Base-by-base conservation (phyloP, 805 yeast genomes). In the Saccharomycopsis guyanensis region DNA sequence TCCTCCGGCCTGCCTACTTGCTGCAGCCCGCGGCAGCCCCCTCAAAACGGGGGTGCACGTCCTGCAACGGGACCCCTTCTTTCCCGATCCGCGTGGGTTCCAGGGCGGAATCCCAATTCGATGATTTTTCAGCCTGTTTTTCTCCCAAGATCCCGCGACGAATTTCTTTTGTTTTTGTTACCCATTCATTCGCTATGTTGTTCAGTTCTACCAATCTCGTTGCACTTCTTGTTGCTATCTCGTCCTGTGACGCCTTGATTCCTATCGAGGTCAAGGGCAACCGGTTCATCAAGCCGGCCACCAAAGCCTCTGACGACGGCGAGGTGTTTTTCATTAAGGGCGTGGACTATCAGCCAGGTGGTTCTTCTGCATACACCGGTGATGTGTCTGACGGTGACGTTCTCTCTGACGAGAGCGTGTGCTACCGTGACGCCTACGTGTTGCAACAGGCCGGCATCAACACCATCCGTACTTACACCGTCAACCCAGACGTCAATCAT, bases 331-430 rank as follows among this genome's bases (percentile, higher is more conserved):
- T 81, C 62, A 70, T 88, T 46, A 76, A 85, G 51, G 97, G 97
- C 52, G 77, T 89, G 35, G 97, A 87, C 64, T 89, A 89, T 64
- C 95, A 86, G 65, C 94, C 91, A 0, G 96, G 97, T 53, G 97
- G 96, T 1, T 81, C 96, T 0, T 84, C 95, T 0, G 70, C 65
- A 13, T 68, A 61, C 43, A 54, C 63, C 1, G 62, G 60, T 6
- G 63, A 55, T 27, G 66, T 50, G 38, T 53, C 50, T 39, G 59
- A 42, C 0, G 53, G 59, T 12, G 96, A 89, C 61, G 88, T 86
- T 1, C 68, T 89, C 32, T 72, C 88, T 12, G 85, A 86, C 56
- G 71, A 76, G 2, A 76, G 71, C 20, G 69, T 67, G 23, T 89
- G 96, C 64, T 75, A 76, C 53, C 78, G 97, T 62, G 97, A 89